Base-by-base conservation (phyloP, 139 green algal genomes). In the Chlorella vulgaris region DNA sequence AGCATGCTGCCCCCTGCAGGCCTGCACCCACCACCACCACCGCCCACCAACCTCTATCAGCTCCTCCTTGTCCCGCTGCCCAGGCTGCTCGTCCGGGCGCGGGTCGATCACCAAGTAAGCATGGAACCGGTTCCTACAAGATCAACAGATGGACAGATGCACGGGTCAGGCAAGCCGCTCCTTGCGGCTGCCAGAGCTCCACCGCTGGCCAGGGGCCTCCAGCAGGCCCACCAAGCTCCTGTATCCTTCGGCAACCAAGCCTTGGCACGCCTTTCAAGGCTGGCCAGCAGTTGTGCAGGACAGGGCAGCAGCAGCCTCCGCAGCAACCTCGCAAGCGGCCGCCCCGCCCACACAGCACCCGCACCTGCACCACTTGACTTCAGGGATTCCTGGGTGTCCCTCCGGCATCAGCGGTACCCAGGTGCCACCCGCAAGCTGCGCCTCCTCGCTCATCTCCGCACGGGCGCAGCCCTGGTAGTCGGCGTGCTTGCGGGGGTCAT, bases 351-450 rank as follows among this genome's bases (percentile, higher is more conserved):
- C 18, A n/a, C 15, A 31, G 55, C 55, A 5, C 18, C 55, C 1
- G 28, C 53, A 79, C 73, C 73, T 79, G 75, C 93, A 94, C 94
- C 94, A 98, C 88, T 98, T 98, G 69, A 94, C 88, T 76, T 98
- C 94, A 28, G 90, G 66, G 69, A 96, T 83, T 33, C 94, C 94
- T 0, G 86, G 86, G 67, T 95, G 88, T 0, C 80, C 86, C 0
- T 83, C 75, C 3, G 86, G 81, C 26, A 95, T 69, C 53, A 98
- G 90, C 36, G 77, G 36, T 31, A 91, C n/a, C 83, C 90, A 91
- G 39, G 88, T 80, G n/a, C 94, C 94, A 19, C 93, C 94, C 6
- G 74, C 24, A 38, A 98, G 84, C 61, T 88, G 85, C n/a, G 91
- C 93, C 88, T 97, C 93, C 75, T 97, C 92, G 1, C 82, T 90